Evolutionary conservation across 495 filamentous ascomycete species (phyloP), one percentile per base, ranked within the genome.

Genomic region (Rhypophila decipiens): DNA sequence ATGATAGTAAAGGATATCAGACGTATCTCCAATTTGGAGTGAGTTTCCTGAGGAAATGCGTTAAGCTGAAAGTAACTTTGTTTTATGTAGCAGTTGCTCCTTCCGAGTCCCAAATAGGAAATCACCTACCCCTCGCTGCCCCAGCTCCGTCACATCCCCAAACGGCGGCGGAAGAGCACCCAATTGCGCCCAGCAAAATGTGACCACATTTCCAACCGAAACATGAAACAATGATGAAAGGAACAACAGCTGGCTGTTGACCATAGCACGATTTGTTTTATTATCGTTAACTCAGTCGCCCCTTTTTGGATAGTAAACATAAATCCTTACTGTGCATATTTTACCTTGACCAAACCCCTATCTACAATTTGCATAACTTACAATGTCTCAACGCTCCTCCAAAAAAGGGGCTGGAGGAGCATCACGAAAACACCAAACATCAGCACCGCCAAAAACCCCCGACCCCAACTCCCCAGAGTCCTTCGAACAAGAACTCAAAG

Each of bases 401-500:
- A 33, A 53, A 49, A 23, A 24, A 35, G 9, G 18, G 23, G 19
- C 22, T 11, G 29, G 12, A 31, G 24, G 23, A 1, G 37, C 31
- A 27, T 35, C 22, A 41, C 23, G 24, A 37, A 21, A 24, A 15
- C 40, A 21, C 29, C 29, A 46, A 36, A 8, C 31, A 44, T 24
- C 18, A 5, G 8, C 10, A 37, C 8, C 11, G 24, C 31, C 29
- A 17, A 33, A 45, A 2, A 53, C 51, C 45, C 46, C 62, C 62
- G 31, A 42, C 50, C 27, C 46, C 53, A 21, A 46, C 54, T 31
- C 69, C 19, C 69, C 70, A 47, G 70, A 76, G 40, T 61, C 64
- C 36, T 77, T 76, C 45, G 73, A 77, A 50, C 58, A 61, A 23
- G 75, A 79, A 36, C 69, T 79, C 23, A 64, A 72, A 47, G 44